These are phyloP conservation scores for Atkinsonella hypoxylon DNA, from an alignment of 2,329 filamentous ascomycete genomes.

Conservation along the genomic window DNA sequence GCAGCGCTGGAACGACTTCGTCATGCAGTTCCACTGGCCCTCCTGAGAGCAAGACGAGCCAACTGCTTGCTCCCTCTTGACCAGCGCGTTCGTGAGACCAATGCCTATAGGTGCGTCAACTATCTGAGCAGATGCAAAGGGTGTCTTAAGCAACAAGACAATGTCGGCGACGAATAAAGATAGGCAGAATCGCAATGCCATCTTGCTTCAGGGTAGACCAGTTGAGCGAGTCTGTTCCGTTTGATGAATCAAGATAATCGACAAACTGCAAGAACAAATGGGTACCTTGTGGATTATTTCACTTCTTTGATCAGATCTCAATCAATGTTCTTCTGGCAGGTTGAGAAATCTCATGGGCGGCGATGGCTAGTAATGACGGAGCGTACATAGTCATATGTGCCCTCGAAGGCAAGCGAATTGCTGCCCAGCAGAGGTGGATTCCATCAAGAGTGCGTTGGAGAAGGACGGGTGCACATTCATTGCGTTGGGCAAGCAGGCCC, in stretches of 20 bases:
- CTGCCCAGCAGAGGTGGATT: constrained; percentile 13
- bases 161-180: neutral
- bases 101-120: neutral
- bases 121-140: neutral
- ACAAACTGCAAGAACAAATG: too few relatives aligned
- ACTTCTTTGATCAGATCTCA: too few relatives aligned
- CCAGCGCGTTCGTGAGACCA: neutral
- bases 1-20: constrained; percentile 36
- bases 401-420: constrained; percentile 10
- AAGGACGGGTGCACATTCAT: too few relatives aligned
- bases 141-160: neutral
- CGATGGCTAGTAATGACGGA: too few relatives aligned
- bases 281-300: too few relatives aligned
- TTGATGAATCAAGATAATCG: too few relatives aligned
- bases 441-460: too few relatives aligned
- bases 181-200: neutral
- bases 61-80: constrained; percentile 16
- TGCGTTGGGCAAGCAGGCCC: too few relatives aligned
- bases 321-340: too few relatives aligned
- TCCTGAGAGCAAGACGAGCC: constrained; percentile 32
- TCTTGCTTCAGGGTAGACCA: neutral
- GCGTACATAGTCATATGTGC: too few relatives aligned
- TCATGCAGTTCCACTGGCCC: constrained; percentile 45
- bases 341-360: too few relatives aligned
- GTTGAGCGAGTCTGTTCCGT: too few relatives aligned